Percentiles rank a stretch among this genome's conserved stretches.
These are phyloP conservation scores for Escovopsis weberi DNA, from an alignment of 2,329 filamentous ascomycete genomes.

Conservation along the genomic window DNA sequence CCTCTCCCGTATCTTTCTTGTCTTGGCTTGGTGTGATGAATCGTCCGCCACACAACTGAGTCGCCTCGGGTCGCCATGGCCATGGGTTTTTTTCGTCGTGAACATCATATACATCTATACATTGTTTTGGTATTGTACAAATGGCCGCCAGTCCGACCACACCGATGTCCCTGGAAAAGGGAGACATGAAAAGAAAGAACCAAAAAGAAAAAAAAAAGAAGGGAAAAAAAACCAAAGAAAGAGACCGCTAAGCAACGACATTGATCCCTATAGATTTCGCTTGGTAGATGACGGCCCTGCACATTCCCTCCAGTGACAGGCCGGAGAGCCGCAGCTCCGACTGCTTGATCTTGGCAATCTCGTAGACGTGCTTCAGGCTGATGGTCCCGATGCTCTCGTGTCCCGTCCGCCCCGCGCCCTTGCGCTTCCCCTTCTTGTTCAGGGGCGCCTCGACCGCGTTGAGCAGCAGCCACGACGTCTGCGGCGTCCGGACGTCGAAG, in stretches of 20 bases:
- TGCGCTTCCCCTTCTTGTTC: slow-evolving; percentile 60
- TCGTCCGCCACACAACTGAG: no score
- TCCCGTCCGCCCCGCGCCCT: slow-evolving; percentile 63
- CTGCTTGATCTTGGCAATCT: slow-evolving; percentile 95
- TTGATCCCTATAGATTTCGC: slow-evolving; percentile 62
- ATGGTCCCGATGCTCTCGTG: slow-evolving; percentile 70
- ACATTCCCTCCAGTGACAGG: slow-evolving; percentile 53
- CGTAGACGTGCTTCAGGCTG: slow-evolving; percentile 89
- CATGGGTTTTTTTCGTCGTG: no score
- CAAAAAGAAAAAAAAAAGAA: no score
- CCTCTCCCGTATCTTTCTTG: no score
- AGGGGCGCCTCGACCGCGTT: slow-evolving; percentile 63
- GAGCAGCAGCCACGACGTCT: slow-evolving; percentile 81
- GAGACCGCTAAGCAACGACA: slow-evolving; percentile 41
- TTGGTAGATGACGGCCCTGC: slow-evolving; percentile 59
- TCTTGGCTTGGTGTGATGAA: no score
- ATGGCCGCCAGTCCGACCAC: no score
- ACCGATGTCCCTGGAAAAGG: no score
- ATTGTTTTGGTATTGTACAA: no score
- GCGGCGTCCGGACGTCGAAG: slow-evolving; percentile 86
- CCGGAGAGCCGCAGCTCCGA: slow-evolving; percentile 60
- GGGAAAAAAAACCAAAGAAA: no score
- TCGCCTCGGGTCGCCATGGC: no score
- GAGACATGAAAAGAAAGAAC: no score
- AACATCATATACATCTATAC: no score